These are phyloP conservation scores for Hydnum rufescens DNA, from an alignment of 768 basidiomycete species.

Conservation along the genomic window DNA sequence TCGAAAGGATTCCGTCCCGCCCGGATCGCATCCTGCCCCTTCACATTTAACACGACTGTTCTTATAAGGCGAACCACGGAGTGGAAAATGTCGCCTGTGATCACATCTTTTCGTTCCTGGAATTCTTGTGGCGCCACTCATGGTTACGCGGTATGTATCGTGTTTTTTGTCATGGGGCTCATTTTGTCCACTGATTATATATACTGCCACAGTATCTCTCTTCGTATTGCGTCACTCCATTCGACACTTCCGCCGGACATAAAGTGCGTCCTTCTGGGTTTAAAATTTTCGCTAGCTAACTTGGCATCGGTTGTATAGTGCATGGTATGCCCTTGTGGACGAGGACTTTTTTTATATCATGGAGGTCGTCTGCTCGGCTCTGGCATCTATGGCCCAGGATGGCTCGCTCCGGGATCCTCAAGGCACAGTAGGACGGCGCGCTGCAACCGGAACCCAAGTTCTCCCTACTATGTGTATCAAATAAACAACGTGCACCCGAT, in stretches of 20 bases:
- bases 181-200: background rate
- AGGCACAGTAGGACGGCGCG: conserved; percentile 12
- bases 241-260: background rate
- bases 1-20: too few relatives aligned
- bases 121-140: too few relatives aligned
- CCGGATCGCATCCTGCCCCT: too few relatives aligned
- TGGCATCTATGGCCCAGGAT: conserved; percentile 18
- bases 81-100: too few relatives aligned
- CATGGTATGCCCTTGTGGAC: conserved; percentile 27
- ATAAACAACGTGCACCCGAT: conserved; percentile 21
- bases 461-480: conserved; percentile 31
- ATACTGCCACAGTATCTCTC: background rate
- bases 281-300: background rate
- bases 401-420: conserved; percentile 17
- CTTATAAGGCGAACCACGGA: too few relatives aligned
- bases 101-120: too few relatives aligned
- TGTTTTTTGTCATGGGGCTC: background rate
- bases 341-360: conserved; percentile 27
- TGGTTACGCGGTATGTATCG: background rate
- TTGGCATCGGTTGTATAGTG: conserved; percentile 17
- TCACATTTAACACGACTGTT: too few relatives aligned
- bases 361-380: conserved; percentile 22
- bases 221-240: background rate
- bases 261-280: background rate
- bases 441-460: conserved; percentile 23